Conservation (phyloP, 148 eudicot genomes). For the Diospyros lotus region DNA sequence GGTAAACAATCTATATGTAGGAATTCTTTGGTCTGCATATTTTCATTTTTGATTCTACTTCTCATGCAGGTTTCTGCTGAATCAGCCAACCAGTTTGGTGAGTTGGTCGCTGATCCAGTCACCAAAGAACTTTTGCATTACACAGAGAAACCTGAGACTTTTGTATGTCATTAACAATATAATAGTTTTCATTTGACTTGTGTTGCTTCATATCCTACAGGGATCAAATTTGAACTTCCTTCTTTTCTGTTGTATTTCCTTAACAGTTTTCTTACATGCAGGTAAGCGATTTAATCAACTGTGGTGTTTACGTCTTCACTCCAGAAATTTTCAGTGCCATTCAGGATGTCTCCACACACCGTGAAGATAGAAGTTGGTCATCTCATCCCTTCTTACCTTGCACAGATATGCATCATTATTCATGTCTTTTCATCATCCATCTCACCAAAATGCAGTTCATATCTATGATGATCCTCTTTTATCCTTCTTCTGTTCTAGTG, state of each 20-base stretch:
- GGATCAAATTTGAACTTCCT: conserved; percentile 1
- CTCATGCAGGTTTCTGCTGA: conserved; percentile 83
- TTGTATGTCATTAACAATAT: conserved; percentile 52
- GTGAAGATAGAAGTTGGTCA: conserved; percentile 69
- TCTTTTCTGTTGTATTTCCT: conserved; percentile 12
- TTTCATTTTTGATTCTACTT: neutral
- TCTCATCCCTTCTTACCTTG: conserved; percentile 3
- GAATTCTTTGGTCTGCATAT: neutral
- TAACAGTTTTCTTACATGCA: conserved; percentile 29
- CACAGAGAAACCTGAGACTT: conserved; percentile 97
- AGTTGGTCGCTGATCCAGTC: conserved; percentile 77
- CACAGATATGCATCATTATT: neutral
- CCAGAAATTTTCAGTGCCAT: conserved; percentile 68
- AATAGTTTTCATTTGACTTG: neutral
- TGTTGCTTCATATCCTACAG: conserved; percentile 1
- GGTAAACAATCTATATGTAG: conserved; percentile 1
- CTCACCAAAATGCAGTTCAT: neutral
- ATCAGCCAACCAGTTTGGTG: conserved; percentile 91
- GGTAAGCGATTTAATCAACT: conserved; percentile 88
- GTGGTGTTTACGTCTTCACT: conserved; percentile 85
- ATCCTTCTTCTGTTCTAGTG: too few species aligned
- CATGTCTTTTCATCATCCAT: neutral
- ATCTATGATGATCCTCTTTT: neutral
- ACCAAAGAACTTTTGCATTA: conserved; percentile 88
- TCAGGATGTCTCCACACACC: conserved; percentile 45